Conservation (phyloP, 1,284 basidiomycete species). For the Thecaphora thlaspeos region DNA sequence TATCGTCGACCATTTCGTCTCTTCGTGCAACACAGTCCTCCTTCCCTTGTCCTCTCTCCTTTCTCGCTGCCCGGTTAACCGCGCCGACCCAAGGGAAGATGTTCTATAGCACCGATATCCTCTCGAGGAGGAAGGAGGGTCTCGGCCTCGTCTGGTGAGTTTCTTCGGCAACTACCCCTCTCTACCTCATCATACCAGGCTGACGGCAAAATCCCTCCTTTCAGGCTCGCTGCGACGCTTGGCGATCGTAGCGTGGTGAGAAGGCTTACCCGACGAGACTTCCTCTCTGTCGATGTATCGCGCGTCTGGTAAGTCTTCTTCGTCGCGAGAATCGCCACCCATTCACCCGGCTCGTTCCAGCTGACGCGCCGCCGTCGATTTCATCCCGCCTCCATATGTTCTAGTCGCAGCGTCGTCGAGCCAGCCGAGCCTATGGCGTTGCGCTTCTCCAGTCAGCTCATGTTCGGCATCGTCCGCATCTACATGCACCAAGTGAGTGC, state of each 20-base stretch:
- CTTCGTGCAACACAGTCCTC: constrained; percentile 1
- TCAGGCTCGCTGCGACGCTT: constrained; percentile 43
- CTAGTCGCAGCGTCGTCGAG: constrained; percentile 7
- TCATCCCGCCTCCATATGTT: no score
- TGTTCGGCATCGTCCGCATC: constrained; percentile 43
- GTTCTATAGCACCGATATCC: constrained; percentile 47
- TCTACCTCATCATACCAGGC: background rate
- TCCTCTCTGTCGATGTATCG: constrained; percentile 25
- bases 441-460: constrained; percentile 38
- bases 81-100: constrained; percentile 5
- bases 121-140: constrained; percentile 29
- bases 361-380: no score
- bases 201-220: background rate
- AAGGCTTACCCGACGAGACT: constrained; percentile 31
- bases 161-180: background rate
- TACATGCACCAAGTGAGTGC: constrained; percentile 26
- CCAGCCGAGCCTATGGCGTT: constrained; percentile 44
- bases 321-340: background rate
- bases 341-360: background rate
- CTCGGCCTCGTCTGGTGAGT: constrained; percentile 47
- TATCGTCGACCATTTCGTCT: background rate
- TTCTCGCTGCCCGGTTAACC: background rate
- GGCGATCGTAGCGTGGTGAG: constrained; percentile 26
- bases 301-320: constrained; percentile 18
- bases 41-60: background rate